Evolutionary conservation across 148 eudicot species (phyloP), one percentile per base, ranked within the genome.

Genomic region (Persicaria tinctoria): DNA sequence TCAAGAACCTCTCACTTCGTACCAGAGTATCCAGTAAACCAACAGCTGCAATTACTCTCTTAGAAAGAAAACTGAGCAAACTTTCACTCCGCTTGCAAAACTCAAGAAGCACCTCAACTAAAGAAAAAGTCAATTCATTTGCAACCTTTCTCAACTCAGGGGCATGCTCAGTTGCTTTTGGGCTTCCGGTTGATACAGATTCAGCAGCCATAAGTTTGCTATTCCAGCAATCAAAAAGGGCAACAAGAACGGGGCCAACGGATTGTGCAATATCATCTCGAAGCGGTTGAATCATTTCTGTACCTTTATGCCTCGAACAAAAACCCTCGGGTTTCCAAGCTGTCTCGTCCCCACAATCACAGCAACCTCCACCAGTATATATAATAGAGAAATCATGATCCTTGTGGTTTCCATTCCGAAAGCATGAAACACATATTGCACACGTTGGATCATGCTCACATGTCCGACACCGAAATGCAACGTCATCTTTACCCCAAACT

Each of bases 361-460:
- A 95, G 80, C 99, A 95, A 76, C 99, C 99, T 72, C 99, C 94
- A 75, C 94, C 94, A 0, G 99, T 92, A 74, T 92, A 95, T 51
- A 90, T 95, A 70, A 92, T 88, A 3, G 97, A 92, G 82, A 90
- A 92, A 79, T 95, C 99, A 78, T 95, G 99, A 71, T 89, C 89
- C 82, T 88, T 79, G 82, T 95, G 99, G 77, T 90, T 80, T 13
- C 99, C 99, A 84, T 95, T 88, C 84, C 87, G 87, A 82, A 95
- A 95, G 86, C 99, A 95, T 78, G 97, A 89, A 79, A 92, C 94
- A 74, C 99, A 95, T 76, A 95, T 95, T n/a, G 97, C 99, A 85
- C 99, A 95, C 9, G 99, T 95, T 4, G 99, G 97, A 68, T 95
- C 99, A 84, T 89, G 96, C 82, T 95, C 99, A 82, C 99, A 95